phyloP scores from a whole-genome alignment of 2,329 filamentous ascomycete species.

The Paraconiothyrium brasiliense region DNA sequence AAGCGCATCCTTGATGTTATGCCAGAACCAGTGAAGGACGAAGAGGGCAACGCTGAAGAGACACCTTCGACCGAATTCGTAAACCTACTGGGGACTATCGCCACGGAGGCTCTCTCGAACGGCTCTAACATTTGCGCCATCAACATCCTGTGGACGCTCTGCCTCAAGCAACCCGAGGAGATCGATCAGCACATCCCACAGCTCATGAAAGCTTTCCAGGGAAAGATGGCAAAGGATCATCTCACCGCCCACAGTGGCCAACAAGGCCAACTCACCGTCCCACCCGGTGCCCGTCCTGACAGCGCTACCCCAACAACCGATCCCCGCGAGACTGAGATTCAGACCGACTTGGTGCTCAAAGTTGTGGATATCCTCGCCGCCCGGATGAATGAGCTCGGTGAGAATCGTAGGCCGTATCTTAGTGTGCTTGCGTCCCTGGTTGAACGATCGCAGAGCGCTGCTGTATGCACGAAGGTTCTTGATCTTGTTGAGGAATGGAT shows the following conservation, averaged over 20 bases:
- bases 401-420: slow-evolving; percentile 90
- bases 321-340: slow-evolving; percentile 84
- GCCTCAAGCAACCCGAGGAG: slow-evolving; percentile 81
- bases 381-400: slow-evolving; percentile 90
- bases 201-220: slow-evolving; percentile 92
- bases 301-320: slow-evolving; percentile 70
- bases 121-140: slow-evolving; percentile 86
- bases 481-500: slow-evolving; percentile 96
- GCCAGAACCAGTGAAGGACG: slow-evolving; percentile 82
- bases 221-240: slow-evolving; percentile 92
- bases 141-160: slow-evolving; percentile 92
- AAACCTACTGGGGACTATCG: slow-evolving; percentile 82
- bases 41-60: slow-evolving; percentile 80
- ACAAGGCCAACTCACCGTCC: slow-evolving; percentile 39
- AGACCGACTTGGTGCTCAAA: slow-evolving; percentile 91
- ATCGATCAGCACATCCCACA: slow-evolving; percentile 89
- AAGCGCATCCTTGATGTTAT: slow-evolving; percentile 88
- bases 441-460: slow-evolving; percentile 88
- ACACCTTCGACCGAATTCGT: slow-evolving; percentile 86
- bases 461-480: slow-evolving; percentile 90
- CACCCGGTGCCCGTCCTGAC: slow-evolving; percentile 60
- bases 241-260: slow-evolving; percentile 70
- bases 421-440: slow-evolving; percentile 94
- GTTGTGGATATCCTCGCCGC: slow-evolving; percentile 91
- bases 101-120: slow-evolving; percentile 84